Conservation (phyloP, 2,329 filamentous ascomycete genomes). For the Parastagonospora avenae region DNA sequence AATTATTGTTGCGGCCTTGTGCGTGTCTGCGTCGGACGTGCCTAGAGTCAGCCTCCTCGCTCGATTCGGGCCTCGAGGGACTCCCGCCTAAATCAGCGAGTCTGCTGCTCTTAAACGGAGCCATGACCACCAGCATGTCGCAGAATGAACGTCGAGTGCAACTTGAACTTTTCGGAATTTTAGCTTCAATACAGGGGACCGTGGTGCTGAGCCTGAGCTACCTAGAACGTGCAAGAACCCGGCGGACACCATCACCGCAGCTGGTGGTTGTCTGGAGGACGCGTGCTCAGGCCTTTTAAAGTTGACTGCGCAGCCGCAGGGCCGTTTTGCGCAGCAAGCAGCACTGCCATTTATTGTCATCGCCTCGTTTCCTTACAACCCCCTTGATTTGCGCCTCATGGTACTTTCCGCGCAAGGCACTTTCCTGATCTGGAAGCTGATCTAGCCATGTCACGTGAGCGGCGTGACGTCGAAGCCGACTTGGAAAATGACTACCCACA, state of each 20-base stretch:
- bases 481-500: background rate
- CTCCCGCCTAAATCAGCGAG: background rate
- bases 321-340: too few species aligned
- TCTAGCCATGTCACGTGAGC: slow-evolving; percentile 1
- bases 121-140: slow-evolving; percentile 15
- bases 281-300: background rate
- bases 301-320: background rate
- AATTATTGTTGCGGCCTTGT: background rate
- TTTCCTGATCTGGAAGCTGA: slow-evolving; percentile 1
- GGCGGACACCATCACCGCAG: background rate
- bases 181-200: background rate
- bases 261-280: background rate
- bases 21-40: background rate
- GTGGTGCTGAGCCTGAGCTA: background rate
- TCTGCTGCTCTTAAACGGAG: background rate
- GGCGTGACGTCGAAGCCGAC: background rate
- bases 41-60: slow-evolving; percentile 7
- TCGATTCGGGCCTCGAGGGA: slow-evolving; percentile 8
- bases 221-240: slow-evolving; percentile 3
- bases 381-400: background rate
- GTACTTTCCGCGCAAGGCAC: background rate
- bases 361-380: too few species aligned
- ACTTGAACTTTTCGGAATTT: slow-evolving; percentile 3
- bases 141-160: slow-evolving; percentile 12
- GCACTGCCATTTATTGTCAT: too few species aligned